These are phyloP conservation scores for Penicillium sumatraense DNA, from an alignment of 2,329 filamentous ascomycete species.

Conservation along the genomic window DNA sequence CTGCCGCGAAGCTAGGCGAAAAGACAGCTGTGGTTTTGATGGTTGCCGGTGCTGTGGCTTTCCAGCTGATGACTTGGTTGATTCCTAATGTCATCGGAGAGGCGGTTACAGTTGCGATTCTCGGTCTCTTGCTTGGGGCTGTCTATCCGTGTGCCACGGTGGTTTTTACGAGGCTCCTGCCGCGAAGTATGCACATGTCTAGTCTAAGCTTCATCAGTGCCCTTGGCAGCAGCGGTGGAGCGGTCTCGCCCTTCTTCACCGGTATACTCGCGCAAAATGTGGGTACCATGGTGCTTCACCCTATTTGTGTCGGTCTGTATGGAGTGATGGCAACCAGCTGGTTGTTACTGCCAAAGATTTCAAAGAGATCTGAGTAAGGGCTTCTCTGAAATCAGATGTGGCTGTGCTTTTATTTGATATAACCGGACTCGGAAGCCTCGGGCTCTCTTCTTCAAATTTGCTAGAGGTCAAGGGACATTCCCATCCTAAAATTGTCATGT, in stretches of 20 bases:
- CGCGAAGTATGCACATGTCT: slow-evolving; percentile 44
- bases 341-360: slow-evolving; percentile 54
- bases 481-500: neutral
- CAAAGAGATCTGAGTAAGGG: slow-evolving; percentile 54
- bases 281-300: slow-evolving; percentile 56
- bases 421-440: neutral
- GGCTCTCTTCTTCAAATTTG: too few species aligned
- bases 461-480: neutral
- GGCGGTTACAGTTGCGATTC: slow-evolving; percentile 67
- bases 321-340: slow-evolving; percentile 59
- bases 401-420: slow-evolving; percentile 4
- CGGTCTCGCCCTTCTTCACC: slow-evolving; percentile 52
- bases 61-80: slow-evolving; percentile 79
- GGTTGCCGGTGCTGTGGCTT: slow-evolving; percentile 63
- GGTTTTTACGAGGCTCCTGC: slow-evolving; percentile 62
- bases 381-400: neutral
- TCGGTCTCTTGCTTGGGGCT: slow-evolving; percentile 77
- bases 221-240: slow-evolving; percentile 49
- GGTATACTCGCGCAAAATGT: slow-evolving; percentile 53
- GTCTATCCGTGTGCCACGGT: slow-evolving; percentile 74
- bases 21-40: slow-evolving; percentile 69
- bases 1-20: slow-evolving; percentile 72
- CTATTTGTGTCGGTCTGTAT: slow-evolving; percentile 61
- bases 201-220: slow-evolving; percentile 45
- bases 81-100: slow-evolving; percentile 76